Percentiles rank a stretch among this genome's conserved stretches.
These are phyloP conservation scores for Fraxinus greggii DNA, from an alignment of 305 asterid genomes.

Conservation along the genomic window DNA sequence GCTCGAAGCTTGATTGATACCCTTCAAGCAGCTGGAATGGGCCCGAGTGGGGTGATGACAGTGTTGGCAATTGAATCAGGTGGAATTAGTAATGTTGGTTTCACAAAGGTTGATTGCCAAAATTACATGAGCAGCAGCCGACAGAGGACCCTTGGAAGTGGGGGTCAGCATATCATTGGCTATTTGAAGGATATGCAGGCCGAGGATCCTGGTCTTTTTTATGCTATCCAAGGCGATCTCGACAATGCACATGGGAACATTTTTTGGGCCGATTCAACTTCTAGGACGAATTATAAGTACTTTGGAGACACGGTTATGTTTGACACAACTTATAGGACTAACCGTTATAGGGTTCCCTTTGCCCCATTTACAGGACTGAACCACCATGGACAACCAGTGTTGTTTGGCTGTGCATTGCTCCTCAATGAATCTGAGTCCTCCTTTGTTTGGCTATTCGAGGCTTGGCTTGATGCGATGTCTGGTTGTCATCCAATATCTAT, in stretches of 20 bases:
- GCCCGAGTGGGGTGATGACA: conserved; percentile 86
- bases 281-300: conserved; percentile 42
- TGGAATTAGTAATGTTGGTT: conserved; percentile 85
- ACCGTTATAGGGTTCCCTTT: conserved; percentile 62
- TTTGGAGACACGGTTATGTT: conserved; percentile 68
- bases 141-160: conserved; percentile 63
- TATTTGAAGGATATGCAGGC: conserved; percentile 62
- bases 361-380: conserved; percentile 67
- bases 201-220: conserved; percentile 54
- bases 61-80: conserved; percentile 89
- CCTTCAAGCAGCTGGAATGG: conserved; percentile 97
- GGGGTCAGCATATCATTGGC: conserved; percentile 57
- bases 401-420: conserved; percentile 64
- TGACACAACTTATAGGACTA: conserved; percentile 65
- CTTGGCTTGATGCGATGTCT: conserved; percentile 65
- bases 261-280: conserved; percentile 65
- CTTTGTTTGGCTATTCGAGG: conserved; percentile 57
- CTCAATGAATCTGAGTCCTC: conserved; percentile 62
- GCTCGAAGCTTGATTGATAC: conserved; percentile 88
- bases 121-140: conserved; percentile 82
- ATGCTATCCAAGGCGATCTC: conserved; percentile 54
- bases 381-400: conserved; percentile 66
- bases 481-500: conserved; percentile 51
- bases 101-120: conserved; percentile 92
- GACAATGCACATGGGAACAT: conserved; percentile 53